Evolutionary conservation across 2,329 filamentous ascomycete species (phyloP).

Genomic region (Chrysoporthe austroafricana): DNA sequence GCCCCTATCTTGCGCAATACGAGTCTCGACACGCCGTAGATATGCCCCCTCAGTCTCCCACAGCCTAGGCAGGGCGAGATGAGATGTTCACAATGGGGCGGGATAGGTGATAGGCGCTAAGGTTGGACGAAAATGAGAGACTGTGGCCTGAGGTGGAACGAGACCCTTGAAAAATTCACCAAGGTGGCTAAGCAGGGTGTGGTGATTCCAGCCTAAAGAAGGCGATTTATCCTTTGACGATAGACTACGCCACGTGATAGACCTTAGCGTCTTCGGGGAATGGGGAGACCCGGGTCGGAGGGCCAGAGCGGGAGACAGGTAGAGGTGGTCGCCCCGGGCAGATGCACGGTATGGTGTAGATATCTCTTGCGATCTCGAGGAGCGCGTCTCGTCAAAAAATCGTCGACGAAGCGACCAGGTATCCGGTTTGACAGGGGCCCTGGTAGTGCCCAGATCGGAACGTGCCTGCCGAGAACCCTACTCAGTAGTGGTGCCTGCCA

Average conservation of each 20-base stretch:
- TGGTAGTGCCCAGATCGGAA: constrained; percentile 4
- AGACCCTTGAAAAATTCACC: constrained; percentile 6
- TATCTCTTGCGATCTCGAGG: background rate
- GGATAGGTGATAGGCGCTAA: background rate
- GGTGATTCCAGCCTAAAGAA: background rate
- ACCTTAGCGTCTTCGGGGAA: background rate
- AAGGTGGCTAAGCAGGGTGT: background rate
- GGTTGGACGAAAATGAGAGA: constrained; percentile 4
- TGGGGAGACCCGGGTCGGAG: background rate
- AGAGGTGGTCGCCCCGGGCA: background rate
- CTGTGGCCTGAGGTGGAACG: constrained; percentile 24
- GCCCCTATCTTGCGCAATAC: constrained; percentile 23
- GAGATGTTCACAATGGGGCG: constrained; percentile 5
- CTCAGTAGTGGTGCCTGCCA: constrained; percentile 8
- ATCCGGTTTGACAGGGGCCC: background rate
- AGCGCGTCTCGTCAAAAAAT: background rate
- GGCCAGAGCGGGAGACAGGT: background rate
- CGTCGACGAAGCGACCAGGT: background rate
- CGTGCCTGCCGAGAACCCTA: constrained; percentile 11
- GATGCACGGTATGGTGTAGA: background rate
- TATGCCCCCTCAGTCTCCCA: constrained; percentile 7
- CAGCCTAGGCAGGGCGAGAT: constrained; percentile 7
- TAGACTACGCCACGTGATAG: background rate
- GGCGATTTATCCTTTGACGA: background rate
- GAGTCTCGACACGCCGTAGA: constrained; percentile 13